Base-by-base conservation (phyloP, 208 protist species). In the Vickermania spadyakhi region DNA sequence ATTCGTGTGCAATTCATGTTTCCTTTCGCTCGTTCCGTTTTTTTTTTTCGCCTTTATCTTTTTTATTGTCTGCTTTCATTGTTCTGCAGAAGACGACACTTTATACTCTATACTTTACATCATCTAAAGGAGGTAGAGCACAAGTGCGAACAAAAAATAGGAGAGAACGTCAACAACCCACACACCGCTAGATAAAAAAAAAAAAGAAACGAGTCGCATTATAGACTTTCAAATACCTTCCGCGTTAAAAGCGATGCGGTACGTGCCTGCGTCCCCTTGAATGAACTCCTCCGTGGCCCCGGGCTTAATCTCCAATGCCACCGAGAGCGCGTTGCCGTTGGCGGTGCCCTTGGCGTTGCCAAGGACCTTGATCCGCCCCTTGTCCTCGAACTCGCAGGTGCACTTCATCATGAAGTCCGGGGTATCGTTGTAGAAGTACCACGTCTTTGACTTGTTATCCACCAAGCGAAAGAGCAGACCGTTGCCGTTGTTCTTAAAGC, bases 381-480 rank as follows among this genome's bases (percentile, higher is more conserved):
- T 70, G 62, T 68, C 73, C 21, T 65, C 65, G 71, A 93, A 89
- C 50, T 68, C 66, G 4, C 84, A 75, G 29, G 71, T 87, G 51
- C 74, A 72, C 31, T 75, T 70, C 86, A 93, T 93, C 31, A 73
- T 66, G 62, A 83, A 90, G 3, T 85, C 70, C 26, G 62, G 56
- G 1, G 86, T 88, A 67, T 93, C 82, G 68, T 93, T 93, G 72
- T 93, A 84, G 72, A 88, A 93, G 57, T 72, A 74, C 86, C 86
- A 93, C 54, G 64, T 74, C 28, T 70, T 68, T 18, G 58, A 56
- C 23, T 41, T 28, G 7, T 60, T 64, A 30, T 89, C 79, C n/a
- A 89, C 81, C 7, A 93, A 75, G 66, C 86, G 86, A 63, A 89
- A 93, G 55, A 93, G 68, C 23, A 93, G 77, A 2, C 82, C 86